Conservation (phyloP, 1,284 basidiomycete species). For the Anthracocystis panici-leucophaei region DNA sequence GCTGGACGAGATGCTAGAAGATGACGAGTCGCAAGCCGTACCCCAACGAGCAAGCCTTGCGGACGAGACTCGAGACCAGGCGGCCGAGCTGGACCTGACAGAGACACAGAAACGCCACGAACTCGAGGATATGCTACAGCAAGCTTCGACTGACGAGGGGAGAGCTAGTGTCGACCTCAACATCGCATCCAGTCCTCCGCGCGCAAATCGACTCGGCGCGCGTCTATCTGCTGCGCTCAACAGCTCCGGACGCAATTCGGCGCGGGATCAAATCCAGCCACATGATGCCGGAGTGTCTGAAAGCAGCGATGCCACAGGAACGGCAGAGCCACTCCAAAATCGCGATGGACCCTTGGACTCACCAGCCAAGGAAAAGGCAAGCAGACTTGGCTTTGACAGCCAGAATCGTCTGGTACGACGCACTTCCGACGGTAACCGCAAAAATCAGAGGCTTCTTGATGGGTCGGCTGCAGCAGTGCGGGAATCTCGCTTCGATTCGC, state of each 20-base stretch:
- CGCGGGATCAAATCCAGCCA: background rate
- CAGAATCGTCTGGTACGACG: conserved; percentile 43
- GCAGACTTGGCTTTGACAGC: conserved; percentile 43
- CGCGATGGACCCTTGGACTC: conserved; percentile 40
- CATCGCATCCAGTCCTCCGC: conserved; percentile 45
- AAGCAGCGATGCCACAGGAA: conserved; percentile 18
- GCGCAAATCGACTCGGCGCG: conserved; percentile 8
- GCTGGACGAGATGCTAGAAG: conserved; percentile 44
- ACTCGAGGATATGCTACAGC: conserved; percentile 29
- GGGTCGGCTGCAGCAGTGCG: conserved; percentile 30
- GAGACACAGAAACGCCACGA: conserved; percentile 36
- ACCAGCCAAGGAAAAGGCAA: conserved; percentile 37
- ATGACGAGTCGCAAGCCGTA: conserved; percentile 14
- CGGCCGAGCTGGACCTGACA: conserved; percentile 15
- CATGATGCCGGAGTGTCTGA: conserved; percentile 15
- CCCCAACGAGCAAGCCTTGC: conserved; percentile 2
- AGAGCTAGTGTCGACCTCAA: conserved; percentile 29
- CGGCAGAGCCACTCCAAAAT: conserved; percentile 2
- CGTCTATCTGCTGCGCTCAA: conserved; percentile 33
- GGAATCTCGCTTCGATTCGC: conserved; percentile 49
- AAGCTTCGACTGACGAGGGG: conserved; percentile 9
- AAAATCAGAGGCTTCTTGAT: conserved; percentile 30
- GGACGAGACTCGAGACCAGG: background rate
- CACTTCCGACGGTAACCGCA: background rate
- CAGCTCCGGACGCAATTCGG: conserved; percentile 20